phyloP scores from a whole-genome alignment of 2,329 filamentous ascomycete genomes.

The Helotiales sp. region DNA sequence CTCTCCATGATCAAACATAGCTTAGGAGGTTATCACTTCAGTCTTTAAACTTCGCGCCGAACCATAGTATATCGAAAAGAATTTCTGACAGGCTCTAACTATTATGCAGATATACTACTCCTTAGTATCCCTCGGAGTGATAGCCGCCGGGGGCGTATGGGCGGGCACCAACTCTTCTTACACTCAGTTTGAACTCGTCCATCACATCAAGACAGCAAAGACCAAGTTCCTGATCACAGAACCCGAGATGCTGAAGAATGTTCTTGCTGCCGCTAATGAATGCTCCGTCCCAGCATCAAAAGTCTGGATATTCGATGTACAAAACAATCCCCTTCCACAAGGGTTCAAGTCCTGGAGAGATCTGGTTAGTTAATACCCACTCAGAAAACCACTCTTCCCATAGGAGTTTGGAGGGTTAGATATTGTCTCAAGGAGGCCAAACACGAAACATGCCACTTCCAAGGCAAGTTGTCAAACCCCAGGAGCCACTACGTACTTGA shows the following conservation, averaged over 20 bases:
- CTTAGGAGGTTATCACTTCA: no score
- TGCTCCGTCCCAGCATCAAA: conserved; percentile 27
- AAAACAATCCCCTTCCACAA: conserved; percentile 19
- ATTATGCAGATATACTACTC: conserved; percentile 26
- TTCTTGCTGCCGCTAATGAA: conserved; percentile 27
- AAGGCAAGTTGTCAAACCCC: no score
- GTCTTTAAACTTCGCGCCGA: no score
- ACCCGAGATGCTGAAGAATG: conserved; percentile 24
- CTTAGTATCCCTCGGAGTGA: conserved; percentile 27
- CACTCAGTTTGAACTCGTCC: conserved; percentile 30
- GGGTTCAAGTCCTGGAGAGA: conserved; percentile 25
- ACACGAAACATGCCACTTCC: no score
- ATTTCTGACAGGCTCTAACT: neutral
- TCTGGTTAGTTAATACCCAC: no score
- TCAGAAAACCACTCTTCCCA: no score
- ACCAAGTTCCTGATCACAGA: conserved; percentile 31
- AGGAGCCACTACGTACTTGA: no score
- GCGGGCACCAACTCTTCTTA: conserved; percentile 34
- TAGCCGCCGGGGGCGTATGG: conserved; percentile 32
- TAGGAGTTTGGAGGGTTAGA: no score
- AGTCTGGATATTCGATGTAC: conserved; percentile 31
- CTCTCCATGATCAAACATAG: no score
- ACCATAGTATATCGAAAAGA: neutral
- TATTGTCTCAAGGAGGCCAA: no score
- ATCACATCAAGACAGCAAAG: conserved; percentile 31